These are phyloP conservation scores for Aegilops speltoides DNA, from an alignment of 176 grass and related monocot species.

Conservation along the genomic window DNA sequence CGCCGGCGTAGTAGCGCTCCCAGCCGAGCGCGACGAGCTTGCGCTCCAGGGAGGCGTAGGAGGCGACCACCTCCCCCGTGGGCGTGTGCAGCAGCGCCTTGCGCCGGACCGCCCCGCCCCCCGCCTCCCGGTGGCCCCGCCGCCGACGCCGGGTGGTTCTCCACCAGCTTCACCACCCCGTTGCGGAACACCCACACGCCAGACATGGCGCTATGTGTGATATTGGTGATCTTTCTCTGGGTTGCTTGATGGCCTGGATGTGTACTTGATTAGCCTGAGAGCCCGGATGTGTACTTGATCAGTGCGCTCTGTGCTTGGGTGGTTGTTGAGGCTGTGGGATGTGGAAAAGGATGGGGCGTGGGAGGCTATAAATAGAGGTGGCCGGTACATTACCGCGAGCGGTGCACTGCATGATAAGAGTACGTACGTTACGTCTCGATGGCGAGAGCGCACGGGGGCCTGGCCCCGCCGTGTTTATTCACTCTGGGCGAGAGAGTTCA, in stretches of 20 bases:
- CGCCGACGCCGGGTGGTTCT: constrained; percentile 46
- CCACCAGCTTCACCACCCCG: constrained; percentile 72
- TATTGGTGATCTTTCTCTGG: background rate
- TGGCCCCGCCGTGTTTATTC: background rate
- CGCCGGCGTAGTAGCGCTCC: constrained; percentile 68
- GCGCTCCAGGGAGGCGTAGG: constrained; percentile 70
- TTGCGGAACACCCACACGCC: constrained; percentile 97
- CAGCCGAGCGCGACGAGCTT: constrained; percentile 74
- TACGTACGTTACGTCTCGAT: background rate
- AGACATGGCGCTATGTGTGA: constrained; percentile 38
- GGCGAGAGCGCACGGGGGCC: background rate
- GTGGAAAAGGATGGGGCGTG: background rate
- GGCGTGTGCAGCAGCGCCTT: constrained; percentile 72
- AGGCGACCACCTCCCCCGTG: constrained; percentile 57
- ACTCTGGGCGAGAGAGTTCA: background rate
- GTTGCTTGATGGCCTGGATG: background rate
- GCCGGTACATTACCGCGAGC: background rate
- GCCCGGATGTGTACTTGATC: background rate
- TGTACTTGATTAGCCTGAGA: background rate
- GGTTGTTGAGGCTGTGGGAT: background rate
- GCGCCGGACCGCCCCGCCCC: constrained; percentile 22
- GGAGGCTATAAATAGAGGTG: constrained; percentile 25
- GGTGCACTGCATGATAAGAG: background rate
- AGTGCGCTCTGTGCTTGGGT: background rate
- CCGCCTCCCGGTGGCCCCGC: background rate